Evolutionary conservation across 768 basidiomycete species (phyloP), one percentile per base, ranked within the genome.

Genomic region (Rhizopogon vinicolor): DNA sequence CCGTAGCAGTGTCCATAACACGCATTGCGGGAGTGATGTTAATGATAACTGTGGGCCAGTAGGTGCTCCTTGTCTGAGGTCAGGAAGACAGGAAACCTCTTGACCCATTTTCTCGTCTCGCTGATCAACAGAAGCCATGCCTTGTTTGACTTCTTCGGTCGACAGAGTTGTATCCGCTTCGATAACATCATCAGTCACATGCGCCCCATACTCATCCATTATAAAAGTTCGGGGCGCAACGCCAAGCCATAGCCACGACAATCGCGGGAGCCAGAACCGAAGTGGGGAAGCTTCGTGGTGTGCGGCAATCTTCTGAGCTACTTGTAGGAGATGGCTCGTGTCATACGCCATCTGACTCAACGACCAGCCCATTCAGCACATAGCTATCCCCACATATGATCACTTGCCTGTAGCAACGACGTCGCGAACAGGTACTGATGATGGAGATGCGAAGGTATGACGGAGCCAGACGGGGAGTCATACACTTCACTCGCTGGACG

Each of bases 211-310:
- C 37, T 70, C 68, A 41, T 72, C 71, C 44, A 62, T 60, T 40
- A 71, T 60, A 51, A 67, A 66, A 1, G 63, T 55, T 6, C 66
- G 60, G 10, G 74, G 74, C 5, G 74, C 60, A 5, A 74, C 70
- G 18, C 76, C 77, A 10, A 77, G 69, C 77, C 77, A 78, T 7
- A 72, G 70, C 16, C 68, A 61, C 3, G 74, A 72, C 16, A 76
- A 56, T 19, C 62, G 74, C 31, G 76, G 77, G 56, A 70, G 65
- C 74, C 75, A 78, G 4, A 78, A 62, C 5, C 74, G 71, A 12
- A 68, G 60, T 7, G 51, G 52, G 2, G 72, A 71, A 22, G 63
- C 55, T 31, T 72, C 67, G 59, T 76, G 70, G 7, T 59, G 59
- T 13, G 54, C 58, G 1, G 68, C 59, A 44, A 74, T 66, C 6